These are phyloP conservation scores for Fonsecaea pugnacius DNA, from an alignment of 2,329 filamentous ascomycete species.

Conservation along the genomic window DNA sequence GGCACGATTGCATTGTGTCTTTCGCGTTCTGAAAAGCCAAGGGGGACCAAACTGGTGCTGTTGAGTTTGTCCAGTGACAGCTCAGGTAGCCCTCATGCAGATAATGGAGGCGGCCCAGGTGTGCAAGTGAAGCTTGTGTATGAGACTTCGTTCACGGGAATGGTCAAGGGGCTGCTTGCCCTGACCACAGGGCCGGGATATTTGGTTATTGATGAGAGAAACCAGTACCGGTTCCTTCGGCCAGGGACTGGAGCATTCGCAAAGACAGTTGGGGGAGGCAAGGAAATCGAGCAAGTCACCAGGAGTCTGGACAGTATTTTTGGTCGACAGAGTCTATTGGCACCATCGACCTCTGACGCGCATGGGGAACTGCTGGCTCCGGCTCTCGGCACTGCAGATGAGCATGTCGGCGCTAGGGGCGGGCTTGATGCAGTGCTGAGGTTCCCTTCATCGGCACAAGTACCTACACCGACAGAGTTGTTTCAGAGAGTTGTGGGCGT, in stretches of 20 bases:
- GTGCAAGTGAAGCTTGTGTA: conserved; percentile 20
- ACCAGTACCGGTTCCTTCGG: conserved; percentile 14
- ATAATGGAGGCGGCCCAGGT: not conserved
- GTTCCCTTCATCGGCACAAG: conserved; percentile 26
- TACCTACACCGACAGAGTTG: conserved; percentile 29
- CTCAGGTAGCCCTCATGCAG: not conserved
- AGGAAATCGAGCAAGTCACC: conserved; percentile 23
- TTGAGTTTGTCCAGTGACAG: conserved; percentile 10
- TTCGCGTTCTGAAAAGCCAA: conserved; percentile 7
- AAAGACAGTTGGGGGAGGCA: not conserved
- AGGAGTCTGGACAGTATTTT: conserved; percentile 33
- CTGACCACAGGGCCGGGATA: conserved; percentile 27
- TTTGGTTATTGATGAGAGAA: conserved; percentile 29
- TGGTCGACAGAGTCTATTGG: conserved; percentile 5
- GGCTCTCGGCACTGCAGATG: conserved; percentile 8
- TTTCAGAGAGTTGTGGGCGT: conserved; percentile 33
- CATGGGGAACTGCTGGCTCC: not conserved
- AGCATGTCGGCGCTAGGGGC: not conserved
- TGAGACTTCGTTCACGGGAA: conserved; percentile 20
- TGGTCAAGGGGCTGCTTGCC: conserved; percentile 26
- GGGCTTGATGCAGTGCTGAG: conserved; percentile 28
- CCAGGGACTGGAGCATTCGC: not conserved
- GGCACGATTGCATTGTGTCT: conserved; percentile 31
- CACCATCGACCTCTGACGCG: not conserved
- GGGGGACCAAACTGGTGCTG: conserved; percentile 21